These are phyloP conservation scores for Paracorniculantispora psalliotae DNA, from an alignment of 2,329 filamentous ascomycete genomes.

Conservation along the genomic window DNA sequence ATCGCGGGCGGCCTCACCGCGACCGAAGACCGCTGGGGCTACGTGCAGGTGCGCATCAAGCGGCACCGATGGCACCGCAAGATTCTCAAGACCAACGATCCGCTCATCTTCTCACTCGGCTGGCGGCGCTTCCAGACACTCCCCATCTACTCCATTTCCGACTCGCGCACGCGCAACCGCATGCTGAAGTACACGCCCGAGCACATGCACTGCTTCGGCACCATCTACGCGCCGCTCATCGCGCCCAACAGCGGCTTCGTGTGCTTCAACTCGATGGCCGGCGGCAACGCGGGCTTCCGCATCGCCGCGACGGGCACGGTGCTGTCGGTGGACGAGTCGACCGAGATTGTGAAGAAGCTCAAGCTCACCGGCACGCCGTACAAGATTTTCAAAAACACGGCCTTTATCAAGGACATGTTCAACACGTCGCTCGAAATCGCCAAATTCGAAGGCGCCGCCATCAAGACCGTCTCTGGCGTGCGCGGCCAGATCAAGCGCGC, in stretches of 20 bases:
- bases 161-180: conserved; percentile 86
- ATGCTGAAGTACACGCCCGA: conserved; percentile 99
- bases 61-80: conserved; percentile 98
- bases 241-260: conserved; percentile 95
- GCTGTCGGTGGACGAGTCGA: conserved; percentile 87
- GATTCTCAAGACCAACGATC: conserved; percentile 97
- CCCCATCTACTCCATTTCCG: conserved; percentile 91
- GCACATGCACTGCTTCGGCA: conserved; percentile 98
- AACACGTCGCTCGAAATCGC: conserved; percentile 86
- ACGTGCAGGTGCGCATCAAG: conserved; percentile 94
- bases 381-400: conserved; percentile 99
- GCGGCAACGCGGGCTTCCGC: conserved; percentile 82
- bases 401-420: conserved; percentile 99
- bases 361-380: conserved; percentile 90
- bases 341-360: conserved; percentile 98
- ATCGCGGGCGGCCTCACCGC: conserved; percentile 87
- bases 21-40: conserved; percentile 93
- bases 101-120: conserved; percentile 91
- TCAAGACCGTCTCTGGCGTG: conserved; percentile 93
- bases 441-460: conserved; percentile 94
- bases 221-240: conserved; percentile 90
- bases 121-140: conserved; percentile 93
- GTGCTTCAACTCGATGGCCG: conserved; percentile 83
- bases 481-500: conserved; percentile 97
- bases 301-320: conserved; percentile 93